Evolutionary conservation across 345 rosid genomes (phyloP), one percentile per base, ranked within the genome.

Genomic region (Alliaria petiolata): DNA sequence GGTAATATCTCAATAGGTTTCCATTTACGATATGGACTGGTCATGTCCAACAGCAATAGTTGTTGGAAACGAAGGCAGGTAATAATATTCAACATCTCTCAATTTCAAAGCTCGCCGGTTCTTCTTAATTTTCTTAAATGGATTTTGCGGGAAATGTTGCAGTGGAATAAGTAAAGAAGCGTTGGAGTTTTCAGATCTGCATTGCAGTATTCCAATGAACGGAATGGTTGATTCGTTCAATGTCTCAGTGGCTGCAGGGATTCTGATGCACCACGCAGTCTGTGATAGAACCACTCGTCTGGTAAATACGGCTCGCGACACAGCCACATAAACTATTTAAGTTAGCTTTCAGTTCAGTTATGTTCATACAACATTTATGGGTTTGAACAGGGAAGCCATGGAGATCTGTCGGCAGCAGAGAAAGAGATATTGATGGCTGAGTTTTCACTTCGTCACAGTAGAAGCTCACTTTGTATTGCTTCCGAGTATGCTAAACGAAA

Each of bases 191-290:
- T 91, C 97, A 15, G 95, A 93, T 83, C 63, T 93, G 70, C 83
- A 74, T 68, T 93, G 97, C 73, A 87, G 96, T 75, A 89, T 91
- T 73, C 97, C 95, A 5, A 91, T 93, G 97, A 91, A 89, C 14
- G 98, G 98, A 77, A 91, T 93, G 98, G 97, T 91, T 42, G 97
- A 93, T 80, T 91, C 98, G 31, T 91, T 93, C 75, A 93, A 93
- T 79, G 97, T 91, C 60, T 93, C 98, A 25, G 97, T 93, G 69
- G 98, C 97, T 59, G 92, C 96, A 1, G 98, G 97, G 82, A 85
- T 89, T 75, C 72, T 91, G 44, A 89, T 91, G 98, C 98, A 87
- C 76, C 96, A 91, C 40, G 96, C 97, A 47, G 93, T 89, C 56
- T 85, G 85, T 72, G 95, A 93, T 82, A 78, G 95, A 86, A 78